These are phyloP conservation scores for Cutaneotrichosporon cutaneum DNA, from an alignment of 1,284 basidiomycete genomes.

Conservation along the genomic window DNA sequence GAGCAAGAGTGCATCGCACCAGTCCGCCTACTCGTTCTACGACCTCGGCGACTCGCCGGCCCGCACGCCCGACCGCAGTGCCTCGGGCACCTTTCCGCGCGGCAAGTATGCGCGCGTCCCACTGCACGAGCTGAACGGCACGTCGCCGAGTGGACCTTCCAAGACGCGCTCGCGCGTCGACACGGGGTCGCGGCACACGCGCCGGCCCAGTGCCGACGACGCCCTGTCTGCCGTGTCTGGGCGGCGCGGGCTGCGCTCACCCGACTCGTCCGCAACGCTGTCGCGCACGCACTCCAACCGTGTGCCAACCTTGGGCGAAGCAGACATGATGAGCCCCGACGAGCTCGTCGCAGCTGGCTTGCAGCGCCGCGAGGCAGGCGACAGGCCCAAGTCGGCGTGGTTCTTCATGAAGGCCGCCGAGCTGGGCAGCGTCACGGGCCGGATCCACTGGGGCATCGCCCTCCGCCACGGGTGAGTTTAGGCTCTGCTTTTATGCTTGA, in stretches of 20 bases:
- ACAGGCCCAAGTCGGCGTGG: conserved; percentile 47
- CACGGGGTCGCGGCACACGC: background rate
- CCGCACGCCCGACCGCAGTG: background rate
- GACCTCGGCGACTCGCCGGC: conserved; percentile 32
- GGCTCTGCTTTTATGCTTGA: background rate
- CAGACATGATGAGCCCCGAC: conserved; percentile 10
- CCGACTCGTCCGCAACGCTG: background rate
- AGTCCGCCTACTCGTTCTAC: conserved; percentile 40
- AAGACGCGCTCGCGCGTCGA: background rate
- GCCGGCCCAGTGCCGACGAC: conserved; percentile 1
- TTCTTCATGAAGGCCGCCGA: conserved; percentile 51
- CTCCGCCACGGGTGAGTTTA: conserved; percentile 43
- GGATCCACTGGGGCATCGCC: conserved; percentile 49
- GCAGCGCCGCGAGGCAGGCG: conserved; percentile 41
- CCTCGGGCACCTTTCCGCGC: conserved; percentile 18
- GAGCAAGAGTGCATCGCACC: conserved; percentile 3
- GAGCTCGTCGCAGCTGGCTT: conserved; percentile 37
- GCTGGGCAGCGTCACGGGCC: conserved; percentile 44
- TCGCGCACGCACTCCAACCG: background rate
- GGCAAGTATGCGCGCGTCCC: conserved; percentile 37
- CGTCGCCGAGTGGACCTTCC: background rate
- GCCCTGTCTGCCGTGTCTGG: background rate
- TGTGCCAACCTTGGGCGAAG: conserved; percentile 1
- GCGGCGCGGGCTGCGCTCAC: background rate
- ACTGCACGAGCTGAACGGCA: conserved; percentile 8